Evolutionary conservation across 2,329 filamentous ascomycete genomes (phyloP).

Genomic region (Fusarium phyllophilum): DNA sequence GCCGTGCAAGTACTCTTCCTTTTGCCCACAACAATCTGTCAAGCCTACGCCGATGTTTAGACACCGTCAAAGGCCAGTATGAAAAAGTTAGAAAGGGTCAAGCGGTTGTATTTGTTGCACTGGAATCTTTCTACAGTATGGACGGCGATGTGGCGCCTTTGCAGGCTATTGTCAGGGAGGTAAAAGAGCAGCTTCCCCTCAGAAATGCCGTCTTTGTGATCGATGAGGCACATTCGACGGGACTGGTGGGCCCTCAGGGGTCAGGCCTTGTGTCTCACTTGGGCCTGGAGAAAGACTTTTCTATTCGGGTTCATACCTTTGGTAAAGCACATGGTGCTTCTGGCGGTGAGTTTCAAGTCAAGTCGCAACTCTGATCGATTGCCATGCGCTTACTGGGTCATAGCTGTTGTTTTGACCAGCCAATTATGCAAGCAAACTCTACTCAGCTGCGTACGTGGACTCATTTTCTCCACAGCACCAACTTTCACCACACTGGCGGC

Average conservation of each 20-base stretch:
- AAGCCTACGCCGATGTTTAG: neutral
- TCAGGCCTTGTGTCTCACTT: neutral
- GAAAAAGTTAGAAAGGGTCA: neutral
- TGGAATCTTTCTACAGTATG: conserved; percentile 1
- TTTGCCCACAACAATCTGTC: neutral
- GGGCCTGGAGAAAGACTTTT: neutral
- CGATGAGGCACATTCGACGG: neutral
- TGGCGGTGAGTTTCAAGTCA: neutral
- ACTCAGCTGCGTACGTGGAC: neutral
- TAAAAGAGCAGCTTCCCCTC: neutral
- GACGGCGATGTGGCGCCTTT: neutral
- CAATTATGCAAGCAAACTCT: neutral
- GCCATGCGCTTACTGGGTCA: neutral
- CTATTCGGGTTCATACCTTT: conserved; percentile 1
- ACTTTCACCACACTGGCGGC: neutral
- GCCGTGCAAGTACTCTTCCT: neutral
- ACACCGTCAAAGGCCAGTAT: neutral
- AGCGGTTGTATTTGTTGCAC: neutral
- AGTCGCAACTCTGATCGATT: neutral
- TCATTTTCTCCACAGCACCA: neutral
- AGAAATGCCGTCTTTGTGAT: neutral
- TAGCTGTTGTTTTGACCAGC: neutral
- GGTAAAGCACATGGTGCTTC: conserved; percentile 4
- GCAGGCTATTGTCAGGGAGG: neutral
- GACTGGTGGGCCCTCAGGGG: neutral